Conservation (phyloP, 2,329 filamentous ascomycete genomes). For the Colletotrichum sp. region DNA sequence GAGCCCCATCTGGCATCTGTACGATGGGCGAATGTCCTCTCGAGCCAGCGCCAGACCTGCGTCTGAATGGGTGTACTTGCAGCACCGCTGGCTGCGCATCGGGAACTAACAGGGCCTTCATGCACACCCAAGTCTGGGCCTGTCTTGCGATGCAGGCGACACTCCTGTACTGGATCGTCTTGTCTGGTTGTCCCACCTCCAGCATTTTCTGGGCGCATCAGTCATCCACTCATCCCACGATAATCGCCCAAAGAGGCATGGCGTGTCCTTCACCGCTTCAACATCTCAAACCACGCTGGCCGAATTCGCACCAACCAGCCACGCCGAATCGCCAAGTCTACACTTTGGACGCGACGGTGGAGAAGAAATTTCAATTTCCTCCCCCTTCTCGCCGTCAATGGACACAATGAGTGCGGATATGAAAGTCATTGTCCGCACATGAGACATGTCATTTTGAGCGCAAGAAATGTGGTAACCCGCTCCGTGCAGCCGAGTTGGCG, state of each 20-base stretch:
- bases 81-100: constrained; percentile 7
- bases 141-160: background rate
- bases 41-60: background rate
- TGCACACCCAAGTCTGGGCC: constrained; percentile 8
- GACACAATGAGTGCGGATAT: background rate
- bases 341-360: background rate
- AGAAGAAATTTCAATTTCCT: background rate
- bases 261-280: constrained; percentile 27
- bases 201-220: constrained; percentile 4
- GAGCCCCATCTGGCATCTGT: constrained; percentile 20
- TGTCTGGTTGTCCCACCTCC: constrained; percentile 8
- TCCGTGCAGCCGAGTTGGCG: too few relatives aligned
- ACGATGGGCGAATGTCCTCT: constrained; percentile 14
- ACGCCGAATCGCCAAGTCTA: background rate
- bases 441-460: background rate
- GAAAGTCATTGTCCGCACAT: background rate
- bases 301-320: constrained; percentile 13
- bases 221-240: constrained; percentile 17
- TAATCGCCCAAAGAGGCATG: constrained; percentile 23
- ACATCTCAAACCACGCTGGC: constrained; percentile 8
- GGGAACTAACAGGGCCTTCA: constrained; percentile 17
- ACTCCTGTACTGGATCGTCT: background rate
- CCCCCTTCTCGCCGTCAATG: background rate
- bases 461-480: background rate
- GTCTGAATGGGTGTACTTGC: constrained; percentile 2